Conservation (phyloP, 1,139 yeast genomes). For the Yamadazyma songkhlaensis region DNA sequence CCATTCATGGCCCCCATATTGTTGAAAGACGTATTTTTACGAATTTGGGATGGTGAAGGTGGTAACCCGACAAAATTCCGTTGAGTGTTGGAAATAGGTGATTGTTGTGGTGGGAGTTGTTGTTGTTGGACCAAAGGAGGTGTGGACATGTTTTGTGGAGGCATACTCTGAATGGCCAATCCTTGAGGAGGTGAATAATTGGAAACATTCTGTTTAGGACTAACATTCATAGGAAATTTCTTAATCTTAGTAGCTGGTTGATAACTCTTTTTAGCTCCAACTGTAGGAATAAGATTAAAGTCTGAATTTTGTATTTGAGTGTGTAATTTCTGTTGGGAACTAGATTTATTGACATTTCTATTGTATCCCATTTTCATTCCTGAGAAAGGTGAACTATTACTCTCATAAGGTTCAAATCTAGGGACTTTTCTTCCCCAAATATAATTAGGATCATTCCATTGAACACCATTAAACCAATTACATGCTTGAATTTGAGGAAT, state of each 20-base stretch:
- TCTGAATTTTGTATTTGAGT: slow-evolving; percentile 39
- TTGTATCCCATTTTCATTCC: slow-evolving; percentile 38
- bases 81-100: background rate
- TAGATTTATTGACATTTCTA: slow-evolving; percentile 38
- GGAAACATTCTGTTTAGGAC: slow-evolving; percentile 7
- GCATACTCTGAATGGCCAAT: slow-evolving; percentile 1
- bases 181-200: slow-evolving; percentile 13
- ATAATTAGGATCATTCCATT: slow-evolving; percentile 41
- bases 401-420: slow-evolving; percentile 51
- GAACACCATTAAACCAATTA: slow-evolving; percentile 39
- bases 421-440: slow-evolving; percentile 50
- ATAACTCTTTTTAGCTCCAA: slow-evolving; percentile 25
- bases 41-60: slow-evolving; percentile 4
- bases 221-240: slow-evolving; percentile 13
- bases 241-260: slow-evolving; percentile 35
- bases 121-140: slow-evolving; percentile 1
- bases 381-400: slow-evolving; percentile 34
- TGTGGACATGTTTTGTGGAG: background rate
- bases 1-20: background rate
- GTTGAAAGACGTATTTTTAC: slow-evolving; percentile 3
- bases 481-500: slow-evolving; percentile 34
- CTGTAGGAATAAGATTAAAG: slow-evolving; percentile 31
- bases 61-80: background rate
- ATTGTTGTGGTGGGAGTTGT: slow-evolving; percentile 4
- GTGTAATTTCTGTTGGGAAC: slow-evolving; percentile 41